Evolutionary conservation across 495 filamentous ascomycete species (phyloP).

Genomic region (Evernia prunastri): DNA sequence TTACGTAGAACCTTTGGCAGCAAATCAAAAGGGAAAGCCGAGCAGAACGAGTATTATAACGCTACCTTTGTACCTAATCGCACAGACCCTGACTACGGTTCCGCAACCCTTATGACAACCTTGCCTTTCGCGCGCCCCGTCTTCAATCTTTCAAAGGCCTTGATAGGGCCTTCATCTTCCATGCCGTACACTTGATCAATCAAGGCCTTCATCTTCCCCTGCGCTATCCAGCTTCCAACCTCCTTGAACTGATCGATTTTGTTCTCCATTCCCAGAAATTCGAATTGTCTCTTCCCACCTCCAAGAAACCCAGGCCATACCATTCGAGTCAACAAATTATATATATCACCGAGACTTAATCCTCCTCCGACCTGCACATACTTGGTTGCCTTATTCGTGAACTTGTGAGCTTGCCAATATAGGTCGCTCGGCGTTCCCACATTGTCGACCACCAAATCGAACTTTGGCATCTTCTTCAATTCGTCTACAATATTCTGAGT

Average conservation of each 20-base stretch:
- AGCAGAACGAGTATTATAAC: no score
- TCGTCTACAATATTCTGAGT: conserved; percentile 35
- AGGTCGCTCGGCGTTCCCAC: conserved; percentile 39
- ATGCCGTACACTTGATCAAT: conserved; percentile 55
- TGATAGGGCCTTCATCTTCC: conserved; percentile 40
- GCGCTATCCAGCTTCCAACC: conserved; percentile 53
- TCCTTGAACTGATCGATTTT: conserved; percentile 43
- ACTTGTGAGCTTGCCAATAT: conserved; percentile 43
- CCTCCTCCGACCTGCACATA: conserved; percentile 44
- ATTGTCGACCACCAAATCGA: conserved; percentile 49
- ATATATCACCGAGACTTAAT: conserved; percentile 8
- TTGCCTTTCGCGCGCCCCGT: conserved; percentile 60
- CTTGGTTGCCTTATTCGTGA: conserved; percentile 36
- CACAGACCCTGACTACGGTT: no score
- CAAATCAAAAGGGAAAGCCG: no score
- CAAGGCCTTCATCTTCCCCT: conserved; percentile 55
- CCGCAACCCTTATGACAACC: conserved; percentile 54
- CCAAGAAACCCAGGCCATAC: conserved; percentile 55
- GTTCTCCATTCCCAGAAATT: conserved; percentile 36
- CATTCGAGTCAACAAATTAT: conserved; percentile 26
- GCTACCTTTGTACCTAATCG: no score
- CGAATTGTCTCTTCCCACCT: conserved; percentile 48
- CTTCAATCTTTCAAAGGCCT: conserved; percentile 59
- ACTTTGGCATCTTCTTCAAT: conserved; percentile 42
- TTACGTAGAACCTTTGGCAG: no score